Percentiles rank a stretch among this genome's conserved stretches.
Conservation (phyloP, 2,329 filamentous ascomycete species). For the Talaromyces albobiverticillius region DNA sequence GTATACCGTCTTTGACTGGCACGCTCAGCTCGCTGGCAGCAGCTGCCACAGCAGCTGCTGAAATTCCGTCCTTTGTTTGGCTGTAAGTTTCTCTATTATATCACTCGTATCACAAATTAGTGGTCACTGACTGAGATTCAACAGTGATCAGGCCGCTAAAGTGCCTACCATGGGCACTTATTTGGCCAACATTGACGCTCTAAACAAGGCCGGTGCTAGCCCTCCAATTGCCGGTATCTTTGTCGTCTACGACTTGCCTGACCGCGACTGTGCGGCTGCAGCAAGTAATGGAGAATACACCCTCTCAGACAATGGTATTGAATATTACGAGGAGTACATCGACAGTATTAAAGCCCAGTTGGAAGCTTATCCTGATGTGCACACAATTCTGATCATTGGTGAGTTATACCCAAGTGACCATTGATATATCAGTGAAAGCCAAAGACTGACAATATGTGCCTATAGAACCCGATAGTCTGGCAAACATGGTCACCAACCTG, state of each 20-base stretch:
- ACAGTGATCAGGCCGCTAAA: slow-evolving; percentile 47
- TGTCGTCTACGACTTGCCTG: slow-evolving; percentile 63
- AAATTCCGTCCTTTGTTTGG: slow-evolving; percentile 54
- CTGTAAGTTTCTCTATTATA: slow-evolving; percentile 38
- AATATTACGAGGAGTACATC: slow-evolving; percentile 54
- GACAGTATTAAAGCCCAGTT: slow-evolving; percentile 54
- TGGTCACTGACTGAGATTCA: background rate
- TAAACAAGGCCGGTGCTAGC: slow-evolving; percentile 49
- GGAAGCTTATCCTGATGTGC: slow-evolving; percentile 52
- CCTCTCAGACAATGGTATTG: slow-evolving; percentile 52
- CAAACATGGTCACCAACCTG: slow-evolving; percentile 62
- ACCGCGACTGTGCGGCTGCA: slow-evolving; percentile 62
- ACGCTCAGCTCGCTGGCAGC: slow-evolving; percentile 52
- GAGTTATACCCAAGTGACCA: slow-evolving; percentile 11
- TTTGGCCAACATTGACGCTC: slow-evolving; percentile 45
- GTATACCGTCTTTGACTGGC: slow-evolving; percentile 59
- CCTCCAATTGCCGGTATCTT: slow-evolving; percentile 50
- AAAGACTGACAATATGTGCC: slow-evolving; percentile 12
- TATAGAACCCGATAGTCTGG: slow-evolving; percentile 61
- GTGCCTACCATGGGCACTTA: slow-evolving; percentile 49
- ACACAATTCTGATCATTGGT: slow-evolving; percentile 53
- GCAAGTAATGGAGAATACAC: slow-evolving; percentile 62
- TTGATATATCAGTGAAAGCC: no score
- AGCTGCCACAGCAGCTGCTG: slow-evolving; percentile 50
- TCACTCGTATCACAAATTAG: background rate